Base-by-base conservation (phyloP, 1,284 basidiomycete species). In the Ceratobasidium sp. region DNA sequence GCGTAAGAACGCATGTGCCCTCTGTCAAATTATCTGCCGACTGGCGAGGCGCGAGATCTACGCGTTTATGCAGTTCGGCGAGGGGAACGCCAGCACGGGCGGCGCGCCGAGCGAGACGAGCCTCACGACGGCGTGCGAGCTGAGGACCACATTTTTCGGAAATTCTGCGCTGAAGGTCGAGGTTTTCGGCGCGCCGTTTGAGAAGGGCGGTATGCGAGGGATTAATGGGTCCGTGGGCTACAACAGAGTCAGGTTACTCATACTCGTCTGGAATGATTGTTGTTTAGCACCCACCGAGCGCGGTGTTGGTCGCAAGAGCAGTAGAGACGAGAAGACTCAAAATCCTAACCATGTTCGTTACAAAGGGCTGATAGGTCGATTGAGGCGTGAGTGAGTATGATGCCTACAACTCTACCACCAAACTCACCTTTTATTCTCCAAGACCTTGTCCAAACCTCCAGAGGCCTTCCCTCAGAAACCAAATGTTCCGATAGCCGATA, bases 1-100 rank as follows among this genome's bases (percentile, higher is more conserved):
- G 85, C 3, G 85, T 73, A 17, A 73, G 45, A 15, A 63, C 51
- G 17, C 69, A 73, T 1, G 69, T 63, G 10, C 71, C 71, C 60
- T 74, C 71, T 58, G 47, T 74, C 45, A 47, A 63, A 60, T 74
- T 74, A 28, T 39, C 26, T 4, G 60, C 64, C 71, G 71, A 61
- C 37, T 74, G 58, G 37, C 58, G 58, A 10, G 45, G 60, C 8
- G 60, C 28, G 17, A 64, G 71, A n/a, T 64, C n/a, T 6, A 60
- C n/a, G 33, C 45, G 58, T 28, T 74, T 64, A 60, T 64, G 58
- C 26, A 74, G 45, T 6, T 64, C 60, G 26, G 13, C 71, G 13
- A 74, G 28, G 6, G 71, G 33, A n/a, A 74, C 53, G 3, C 71
- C 71, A 3, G 60, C 71, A 0, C 60, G 42, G 31, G 71, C 71